Base-by-base conservation (phyloP, 345 rosid genomes). In the Acer campestre region DNA sequence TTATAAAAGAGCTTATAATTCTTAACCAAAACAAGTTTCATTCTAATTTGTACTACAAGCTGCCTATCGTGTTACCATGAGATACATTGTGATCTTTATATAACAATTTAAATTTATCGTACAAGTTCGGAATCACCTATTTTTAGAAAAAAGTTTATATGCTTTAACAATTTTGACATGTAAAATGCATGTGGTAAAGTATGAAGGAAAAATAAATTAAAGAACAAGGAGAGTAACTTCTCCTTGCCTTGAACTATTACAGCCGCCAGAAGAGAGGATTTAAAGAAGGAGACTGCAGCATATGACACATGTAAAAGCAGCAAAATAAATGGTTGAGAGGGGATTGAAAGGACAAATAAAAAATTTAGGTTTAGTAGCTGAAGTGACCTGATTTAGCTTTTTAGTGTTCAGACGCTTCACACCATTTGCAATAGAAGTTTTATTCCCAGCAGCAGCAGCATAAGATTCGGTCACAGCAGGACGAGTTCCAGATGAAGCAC, bases 401-500 rank as follows among this genome's bases (percentile, higher is more conserved):
- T 35, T 73, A 3, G 75, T 51, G 67, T 80, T 80, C 10, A 74
- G 84, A 71, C 53, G 82, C 10, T 59, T 77, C 38, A 73, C 70
- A 61, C 80, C 71, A 64, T 81, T 82, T 53, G 79, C 53, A 56
- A 73, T 78, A 71, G 71, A 72, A 20, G 79, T 58, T 81, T 81
- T 84, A 56, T 58, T 77, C 71, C 78, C 69, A 69, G 80, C 79
- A 79, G 79, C 76, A 7, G 72, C 76, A 73, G 80, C 82, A 58
- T 70, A 80, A 64, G 83, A 42, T 74, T 85, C 89, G 70, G 78
- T 65, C 0, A 68, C 82, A 81, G 82, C 76, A 59, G 84, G 89
- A 61, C 94, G 92, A 46, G 83, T 75, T 59, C 86, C 92, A 80
- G 79, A 85, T 70, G 94, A 88, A 76, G 98, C 97, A 71, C 98